Percentiles rank a stretch among this genome's conserved stretches.
These are phyloP conservation scores for Moniliella sp. DNA, from an alignment of 1,284 basidiomycete species.

Conservation along the genomic window DNA sequence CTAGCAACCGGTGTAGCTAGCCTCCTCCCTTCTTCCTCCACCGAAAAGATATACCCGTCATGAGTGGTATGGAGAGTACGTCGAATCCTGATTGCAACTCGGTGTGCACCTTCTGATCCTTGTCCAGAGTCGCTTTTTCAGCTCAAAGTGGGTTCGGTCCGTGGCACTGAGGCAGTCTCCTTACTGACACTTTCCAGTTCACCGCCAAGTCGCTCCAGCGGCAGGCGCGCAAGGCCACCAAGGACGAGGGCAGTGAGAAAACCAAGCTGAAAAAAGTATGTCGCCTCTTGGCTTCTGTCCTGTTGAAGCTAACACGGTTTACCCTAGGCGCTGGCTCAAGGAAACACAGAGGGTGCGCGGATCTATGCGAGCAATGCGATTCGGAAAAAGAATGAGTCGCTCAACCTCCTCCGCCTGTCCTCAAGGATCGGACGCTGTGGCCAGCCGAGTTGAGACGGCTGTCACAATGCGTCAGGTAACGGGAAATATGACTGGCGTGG, in stretches of 20 bases:
- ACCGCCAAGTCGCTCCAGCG: constrained; percentile 32
- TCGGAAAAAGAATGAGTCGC: constrained; percentile 81
- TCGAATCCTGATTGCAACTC: too few species aligned
- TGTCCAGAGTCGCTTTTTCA: constrained; percentile 27
- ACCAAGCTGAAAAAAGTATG: constrained; percentile 31
- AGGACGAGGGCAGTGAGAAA: constrained; percentile 28
- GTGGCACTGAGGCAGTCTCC: neutral
- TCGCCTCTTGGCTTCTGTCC: too few species aligned
- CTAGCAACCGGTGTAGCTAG: too few species aligned
- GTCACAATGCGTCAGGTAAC: constrained; percentile 75
- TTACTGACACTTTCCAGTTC: constrained; percentile 6
- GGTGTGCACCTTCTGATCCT: neutral
- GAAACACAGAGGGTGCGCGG: constrained; percentile 87
- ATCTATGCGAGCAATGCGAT: constrained; percentile 98
- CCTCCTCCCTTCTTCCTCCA: too few species aligned
- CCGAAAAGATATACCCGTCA: too few species aligned
- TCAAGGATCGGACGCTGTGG: constrained; percentile 75
- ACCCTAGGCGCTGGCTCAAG: constrained; percentile 82
- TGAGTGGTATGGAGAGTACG: constrained; percentile 20
- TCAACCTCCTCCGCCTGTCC: constrained; percentile 43
- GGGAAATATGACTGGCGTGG: constrained; percentile 83
- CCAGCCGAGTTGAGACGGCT: constrained; percentile 90
- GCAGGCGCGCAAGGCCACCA: constrained; percentile 25
- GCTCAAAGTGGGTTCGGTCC: constrained; percentile 26
- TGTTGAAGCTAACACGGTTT: too few species aligned